Conservation (phyloP, 2,329 filamentous ascomycete genomes). For the Ascochyta clinopodiicola region DNA sequence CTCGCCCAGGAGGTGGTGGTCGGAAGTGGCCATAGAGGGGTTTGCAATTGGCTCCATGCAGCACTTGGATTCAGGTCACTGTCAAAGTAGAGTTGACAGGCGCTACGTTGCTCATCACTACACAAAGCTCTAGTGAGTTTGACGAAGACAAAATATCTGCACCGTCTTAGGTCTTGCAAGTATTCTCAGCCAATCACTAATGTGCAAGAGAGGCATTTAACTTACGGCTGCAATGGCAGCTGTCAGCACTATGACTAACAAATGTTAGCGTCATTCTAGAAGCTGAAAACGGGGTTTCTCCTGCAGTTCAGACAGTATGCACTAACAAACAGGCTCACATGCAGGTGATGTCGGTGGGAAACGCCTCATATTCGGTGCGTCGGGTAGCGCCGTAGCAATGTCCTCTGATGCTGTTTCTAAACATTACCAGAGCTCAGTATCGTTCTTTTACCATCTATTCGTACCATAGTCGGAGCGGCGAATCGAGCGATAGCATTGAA, state of each 20-base stretch:
- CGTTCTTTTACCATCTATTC: background rate
- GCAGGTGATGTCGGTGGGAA: background rate
- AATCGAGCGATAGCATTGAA: no score
- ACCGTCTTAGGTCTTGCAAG: background rate
- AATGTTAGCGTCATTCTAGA: conserved; percentile 10
- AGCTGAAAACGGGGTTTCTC: conserved; percentile 3
- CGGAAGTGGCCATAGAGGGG: background rate
- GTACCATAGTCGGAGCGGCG: background rate
- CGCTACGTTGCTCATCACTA: background rate
- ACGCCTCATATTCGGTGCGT: background rate
- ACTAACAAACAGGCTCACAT: background rate
- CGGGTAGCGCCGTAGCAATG: background rate
- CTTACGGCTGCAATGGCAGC: background rate
- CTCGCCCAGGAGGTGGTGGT: conserved; percentile 7
- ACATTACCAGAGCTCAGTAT: background rate
- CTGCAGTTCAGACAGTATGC: background rate
- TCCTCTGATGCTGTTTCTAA: background rate
- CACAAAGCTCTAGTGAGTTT: background rate
- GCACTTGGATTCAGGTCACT: background rate
- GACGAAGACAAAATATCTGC: background rate
- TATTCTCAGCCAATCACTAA: background rate
- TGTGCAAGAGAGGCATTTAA: conserved; percentile 1
- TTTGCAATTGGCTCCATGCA: conserved; percentile 1
- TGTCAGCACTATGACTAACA: conserved; percentile 1
- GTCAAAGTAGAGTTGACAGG: background rate